Evolutionary conservation across 192 early-diverging fungal species (phyloP).

Genomic region (Ambispora gerdemannii): DNA sequence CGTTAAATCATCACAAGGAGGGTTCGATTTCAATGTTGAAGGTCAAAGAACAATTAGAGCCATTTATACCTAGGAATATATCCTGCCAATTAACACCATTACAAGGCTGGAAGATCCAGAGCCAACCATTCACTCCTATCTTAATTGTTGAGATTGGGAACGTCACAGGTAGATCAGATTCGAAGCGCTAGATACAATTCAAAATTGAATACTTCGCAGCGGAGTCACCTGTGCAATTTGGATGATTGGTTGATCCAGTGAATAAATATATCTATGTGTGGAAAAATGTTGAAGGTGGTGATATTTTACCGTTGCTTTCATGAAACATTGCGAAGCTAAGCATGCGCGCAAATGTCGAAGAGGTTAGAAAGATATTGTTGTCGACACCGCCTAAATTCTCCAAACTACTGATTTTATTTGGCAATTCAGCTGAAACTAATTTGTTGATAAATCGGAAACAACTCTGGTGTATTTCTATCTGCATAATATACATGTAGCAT

Average conservation of each 20-base stretch:
- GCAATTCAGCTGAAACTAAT: no score
- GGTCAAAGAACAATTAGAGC: slow-evolving; percentile 24
- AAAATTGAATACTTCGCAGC: slow-evolving; percentile 10
- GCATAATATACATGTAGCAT: no score
- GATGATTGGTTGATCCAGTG: slow-evolving; percentile 26
- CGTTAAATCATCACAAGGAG: slow-evolving; percentile 28
- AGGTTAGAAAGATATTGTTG: no score
- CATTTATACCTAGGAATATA: slow-evolving; percentile 21
- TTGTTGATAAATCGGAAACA: no score
- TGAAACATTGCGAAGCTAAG: slow-evolving; percentile 11
- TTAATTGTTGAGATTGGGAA: slow-evolving; percentile 26
- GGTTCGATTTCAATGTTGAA: slow-evolving; percentile 27
- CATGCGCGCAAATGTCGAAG: slow-evolving; percentile 17
- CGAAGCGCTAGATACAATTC: slow-evolving; percentile 6
- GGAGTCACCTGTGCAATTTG: slow-evolving; percentile 5
- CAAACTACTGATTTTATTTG: no score
- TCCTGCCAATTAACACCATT: background rate
- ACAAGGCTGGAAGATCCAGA: slow-evolving; percentile 24
- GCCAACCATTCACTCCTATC: slow-evolving; percentile 23
- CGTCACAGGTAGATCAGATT: slow-evolving; percentile 8
- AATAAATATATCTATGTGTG: slow-evolving; percentile 26
- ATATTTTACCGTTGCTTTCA: slow-evolving; percentile 29
- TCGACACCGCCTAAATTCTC: no score
- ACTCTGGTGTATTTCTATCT: no score
- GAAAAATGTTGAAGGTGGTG: slow-evolving; percentile 23